Evolutionary conservation across 257 asterid species (phyloP), one percentile per base, ranked within the genome.

Genomic region (Marsdenia floribunda): DNA sequence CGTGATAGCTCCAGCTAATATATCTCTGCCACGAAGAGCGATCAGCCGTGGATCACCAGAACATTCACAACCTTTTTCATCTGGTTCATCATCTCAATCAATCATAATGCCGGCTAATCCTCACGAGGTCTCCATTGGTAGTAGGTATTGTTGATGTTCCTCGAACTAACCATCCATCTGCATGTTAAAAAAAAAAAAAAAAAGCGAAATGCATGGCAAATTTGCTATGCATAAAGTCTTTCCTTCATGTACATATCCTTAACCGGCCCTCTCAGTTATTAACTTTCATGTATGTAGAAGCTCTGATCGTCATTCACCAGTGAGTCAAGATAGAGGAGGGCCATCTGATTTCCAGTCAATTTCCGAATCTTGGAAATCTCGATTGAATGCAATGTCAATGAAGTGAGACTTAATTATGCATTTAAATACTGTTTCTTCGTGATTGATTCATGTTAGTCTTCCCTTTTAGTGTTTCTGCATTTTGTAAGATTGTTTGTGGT

Each of bases 341-440:
- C 90, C 99, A 42, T 95, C 99, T 1, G 98, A 89, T 78, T 77
- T 87, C 55, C 92, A 87, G 74, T 79, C 97, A 11, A 49, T 82
- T 75, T 86, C 99, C 13, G 97, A 94, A 37, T 77, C 89, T 59
- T 90, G 91, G 96, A 95, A 80, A 83, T 88, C 97, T 68, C 93
- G 98, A 71, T 78, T 88, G 73, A 90, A 77, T 85, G 76, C 97
- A 40, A 78, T 92, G 68, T 95, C 99, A 42, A 84, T 79, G 86
- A 95, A 84, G 99, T 95, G 90, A 70, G 87, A 79, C 46, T 79
- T 68, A 14, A 15, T 73, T 50, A 57, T 26, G 15, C 67, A 22
- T 44, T 44, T 44, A 44, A 8, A 19, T 47, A 22, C 67, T 15
- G 14, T 55, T 19, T 47, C 35, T 44, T 70, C 75, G 26, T 14